Conservation (phyloP, 441 rosid genomes). For the Erodium trifolium region DNA sequence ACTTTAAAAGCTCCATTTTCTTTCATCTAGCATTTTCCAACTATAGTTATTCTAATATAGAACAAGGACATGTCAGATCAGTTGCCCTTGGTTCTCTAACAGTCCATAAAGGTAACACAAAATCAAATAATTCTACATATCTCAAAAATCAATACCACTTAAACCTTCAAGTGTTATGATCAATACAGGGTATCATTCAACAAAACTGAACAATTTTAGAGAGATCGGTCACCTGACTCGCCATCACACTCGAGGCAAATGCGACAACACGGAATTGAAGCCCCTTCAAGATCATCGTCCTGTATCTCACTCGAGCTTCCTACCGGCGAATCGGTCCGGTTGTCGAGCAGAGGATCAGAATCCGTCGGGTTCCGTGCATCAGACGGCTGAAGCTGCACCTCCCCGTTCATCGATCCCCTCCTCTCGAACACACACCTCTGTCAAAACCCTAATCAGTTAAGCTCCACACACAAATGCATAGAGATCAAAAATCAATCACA, state of each 20-base stretch:
- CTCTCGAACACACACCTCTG: background rate
- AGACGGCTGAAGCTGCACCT: slow-evolving; percentile 55
- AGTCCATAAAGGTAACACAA: background rate
- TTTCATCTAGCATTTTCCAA: background rate
- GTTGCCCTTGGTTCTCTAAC: too few species aligned
- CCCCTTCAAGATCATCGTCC: slow-evolving; percentile 58
- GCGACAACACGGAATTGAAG: slow-evolving; percentile 69
- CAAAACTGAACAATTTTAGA: background rate
- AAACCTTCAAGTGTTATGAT: background rate
- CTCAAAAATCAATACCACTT: background rate
- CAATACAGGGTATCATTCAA: background rate
- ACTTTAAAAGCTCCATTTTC: background rate
- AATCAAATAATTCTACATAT: background rate
- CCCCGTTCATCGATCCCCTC: slow-evolving; percentile 40
- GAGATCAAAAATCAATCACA: too few species aligned
- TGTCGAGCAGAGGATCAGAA: slow-evolving; percentile 57
- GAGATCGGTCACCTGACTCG: slow-evolving; percentile 40
- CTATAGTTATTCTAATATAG: background rate
- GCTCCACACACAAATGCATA: background rate
- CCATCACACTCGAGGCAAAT: slow-evolving; percentile 86
- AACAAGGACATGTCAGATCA: background rate
- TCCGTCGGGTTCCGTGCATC: slow-evolving; percentile 41
- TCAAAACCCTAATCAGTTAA: too few species aligned
- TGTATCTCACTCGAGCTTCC: slow-evolving; percentile 44
- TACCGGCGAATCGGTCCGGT: slow-evolving; percentile 23